Evolutionary conservation across 345 rosid species (phyloP).

Genomic region (Bruguiera gymnorhiza): DNA sequence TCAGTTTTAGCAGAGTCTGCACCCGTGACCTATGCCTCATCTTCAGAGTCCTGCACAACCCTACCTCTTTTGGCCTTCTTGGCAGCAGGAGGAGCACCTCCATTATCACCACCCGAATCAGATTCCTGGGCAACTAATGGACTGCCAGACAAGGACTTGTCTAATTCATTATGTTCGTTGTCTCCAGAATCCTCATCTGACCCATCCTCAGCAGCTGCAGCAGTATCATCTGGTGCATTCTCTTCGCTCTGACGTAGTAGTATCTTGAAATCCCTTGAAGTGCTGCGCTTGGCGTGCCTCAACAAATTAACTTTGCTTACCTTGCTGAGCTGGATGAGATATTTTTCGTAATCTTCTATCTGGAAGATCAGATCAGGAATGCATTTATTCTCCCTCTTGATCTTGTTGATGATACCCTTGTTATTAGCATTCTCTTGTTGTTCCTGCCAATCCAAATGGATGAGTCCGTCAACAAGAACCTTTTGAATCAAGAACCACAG

Average conservation of each 20-base stretch:
- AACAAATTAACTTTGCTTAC: constrained; percentile 61
- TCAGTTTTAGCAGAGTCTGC: too few relatives aligned
- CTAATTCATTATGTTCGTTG: constrained; percentile 29
- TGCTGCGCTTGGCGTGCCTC: constrained; percentile 86
- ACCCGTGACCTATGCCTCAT: constrained; percentile 23
- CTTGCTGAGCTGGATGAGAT: constrained; percentile 76
- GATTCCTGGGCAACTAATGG: constrained; percentile 29
- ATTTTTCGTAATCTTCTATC: constrained; percentile 76
- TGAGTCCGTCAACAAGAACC: constrained; percentile 8
- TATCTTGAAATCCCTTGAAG: constrained; percentile 72
- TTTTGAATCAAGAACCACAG: not conserved
- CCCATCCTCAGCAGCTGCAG: constrained; percentile 24
- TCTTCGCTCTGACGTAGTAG: constrained; percentile 43
- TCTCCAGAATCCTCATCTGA: constrained; percentile 38
- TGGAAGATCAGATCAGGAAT: constrained; percentile 79
- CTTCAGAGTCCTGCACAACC: constrained; percentile 61
- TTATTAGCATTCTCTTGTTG: constrained; percentile 49
- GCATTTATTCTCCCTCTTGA: constrained; percentile 83
- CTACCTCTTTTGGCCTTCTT: constrained; percentile 43
- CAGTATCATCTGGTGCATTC: constrained; percentile 28
- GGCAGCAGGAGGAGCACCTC: constrained; percentile 23
- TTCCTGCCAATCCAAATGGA: constrained; percentile 38
- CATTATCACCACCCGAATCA: constrained; percentile 36
- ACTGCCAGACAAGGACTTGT: constrained; percentile 25
- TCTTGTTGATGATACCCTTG: constrained; percentile 67